These are phyloP conservation scores for Eucalyptus urophylla DNA, from an alignment of 345 rosid species.

Conservation along the genomic window DNA sequence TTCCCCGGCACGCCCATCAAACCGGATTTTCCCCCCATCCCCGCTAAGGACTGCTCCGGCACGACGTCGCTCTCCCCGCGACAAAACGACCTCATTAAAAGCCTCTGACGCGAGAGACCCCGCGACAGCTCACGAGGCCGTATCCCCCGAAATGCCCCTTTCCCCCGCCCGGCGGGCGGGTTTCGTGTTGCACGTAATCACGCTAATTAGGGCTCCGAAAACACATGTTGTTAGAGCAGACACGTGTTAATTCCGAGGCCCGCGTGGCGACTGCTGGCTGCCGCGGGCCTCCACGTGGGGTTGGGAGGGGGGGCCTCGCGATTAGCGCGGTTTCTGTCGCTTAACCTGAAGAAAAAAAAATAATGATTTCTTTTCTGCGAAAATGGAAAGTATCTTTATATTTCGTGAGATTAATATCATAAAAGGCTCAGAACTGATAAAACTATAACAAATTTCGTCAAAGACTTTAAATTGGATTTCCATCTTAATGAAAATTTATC, in stretches of 20 bases:
- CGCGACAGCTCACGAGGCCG: background rate
- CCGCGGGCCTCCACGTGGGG: background rate
- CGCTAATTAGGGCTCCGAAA: background rate
- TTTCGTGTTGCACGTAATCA: background rate
- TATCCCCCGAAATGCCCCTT: background rate
- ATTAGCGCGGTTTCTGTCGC: background rate
- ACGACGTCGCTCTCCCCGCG: background rate
- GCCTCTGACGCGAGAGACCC: background rate
- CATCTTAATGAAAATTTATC: too few relatives aligned
- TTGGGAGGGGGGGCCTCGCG: background rate
- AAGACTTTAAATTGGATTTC: too few relatives aligned
- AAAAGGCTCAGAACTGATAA: too few relatives aligned
- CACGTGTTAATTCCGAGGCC: background rate
- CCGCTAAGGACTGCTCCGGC: too few relatives aligned
- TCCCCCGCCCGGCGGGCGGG: background rate
- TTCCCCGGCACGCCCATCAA: background rate
- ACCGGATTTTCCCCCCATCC: background rate
- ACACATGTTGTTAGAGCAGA: background rate
- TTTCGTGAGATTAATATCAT: rapidly evolving
- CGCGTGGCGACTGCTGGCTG: background rate
- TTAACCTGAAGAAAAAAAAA: background rate
- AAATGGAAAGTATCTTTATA: background rate
- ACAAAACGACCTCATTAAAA: background rate
- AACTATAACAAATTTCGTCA: too few relatives aligned
- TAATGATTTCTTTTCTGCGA: background rate